Percentiles rank a stretch among this genome's conserved stretches.
phyloP scores from a whole-genome alignment of 805 yeast species.

The Kodamaea jinghongensis region DNA sequence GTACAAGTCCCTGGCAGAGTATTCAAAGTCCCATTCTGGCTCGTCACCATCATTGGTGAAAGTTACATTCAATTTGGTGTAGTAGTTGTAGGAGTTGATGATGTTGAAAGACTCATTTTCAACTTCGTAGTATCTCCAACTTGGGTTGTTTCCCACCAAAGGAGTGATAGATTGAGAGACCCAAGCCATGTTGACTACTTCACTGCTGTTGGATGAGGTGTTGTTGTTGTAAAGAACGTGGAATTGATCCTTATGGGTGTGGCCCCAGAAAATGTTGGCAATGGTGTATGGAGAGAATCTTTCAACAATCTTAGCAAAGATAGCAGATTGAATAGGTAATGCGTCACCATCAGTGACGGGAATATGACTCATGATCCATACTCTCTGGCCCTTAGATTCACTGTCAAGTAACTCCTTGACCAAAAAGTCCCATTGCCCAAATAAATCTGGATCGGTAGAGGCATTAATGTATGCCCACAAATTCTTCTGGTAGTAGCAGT shows the following conservation, averaged over 20 bases:
- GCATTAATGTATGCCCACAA: conserved; percentile 50
- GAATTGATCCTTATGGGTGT: conserved; percentile 69
- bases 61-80: conserved; percentile 58
- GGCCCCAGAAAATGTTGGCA: conserved; percentile 69
- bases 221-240: conserved; percentile 52
- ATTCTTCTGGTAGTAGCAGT: conserved; percentile 64
- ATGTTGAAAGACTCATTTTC: conserved; percentile 59
- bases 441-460: conserved; percentile 54
- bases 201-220: conserved; percentile 29
- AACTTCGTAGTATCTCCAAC: conserved; percentile 71
- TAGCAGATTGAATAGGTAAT: conserved; percentile 57
- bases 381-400: conserved; percentile 57
- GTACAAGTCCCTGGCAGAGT: conserved; percentile 61
- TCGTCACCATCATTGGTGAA: conserved; percentile 51
- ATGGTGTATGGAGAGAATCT: conserved; percentile 68
- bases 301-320: conserved; percentile 55
- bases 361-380: conserved; percentile 72
- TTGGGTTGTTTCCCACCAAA: conserved; percentile 56
- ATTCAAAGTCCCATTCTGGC: conserved; percentile 62
- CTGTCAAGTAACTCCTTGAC: conserved; percentile 60
- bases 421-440: conserved; percentile 62
- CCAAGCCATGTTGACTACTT: conserved; percentile 56
- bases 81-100: conserved; percentile 58
- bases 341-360: conserved; percentile 56
- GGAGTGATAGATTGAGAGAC: conserved; percentile 68